A percentile compares a stretch with the other conserved stretches of the same genome.
These are phyloP conservation scores for Aspergillus bertholletiae DNA, from an alignment of 495 filamentous ascomycete genomes.

Conservation along the genomic window DNA sequence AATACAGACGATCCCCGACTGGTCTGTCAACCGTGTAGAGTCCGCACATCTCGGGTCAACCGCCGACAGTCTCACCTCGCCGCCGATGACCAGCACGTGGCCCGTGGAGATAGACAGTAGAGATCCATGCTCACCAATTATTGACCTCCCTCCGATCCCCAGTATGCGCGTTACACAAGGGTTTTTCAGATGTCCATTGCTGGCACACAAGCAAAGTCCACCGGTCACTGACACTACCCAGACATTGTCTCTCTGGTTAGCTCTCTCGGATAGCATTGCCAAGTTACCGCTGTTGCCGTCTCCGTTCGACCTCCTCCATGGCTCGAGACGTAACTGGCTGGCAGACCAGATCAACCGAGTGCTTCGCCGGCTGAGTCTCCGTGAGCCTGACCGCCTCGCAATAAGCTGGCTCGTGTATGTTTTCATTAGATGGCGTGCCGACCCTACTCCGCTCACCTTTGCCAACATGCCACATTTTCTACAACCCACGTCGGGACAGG, in stretches of 20 bases:
- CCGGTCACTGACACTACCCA: too few relatives aligned
- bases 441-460: conserved; percentile 4
- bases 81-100: too few relatives aligned
- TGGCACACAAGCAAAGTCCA: too few relatives aligned
- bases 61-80: too few relatives aligned
- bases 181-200: too few relatives aligned
- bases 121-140: too few relatives aligned
- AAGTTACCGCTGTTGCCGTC: conserved; percentile 9
- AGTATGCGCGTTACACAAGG: too few relatives aligned
- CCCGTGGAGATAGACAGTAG: too few relatives aligned
- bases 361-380: conserved; percentile 7
- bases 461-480: conserved; percentile 5
- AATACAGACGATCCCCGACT: too few relatives aligned
- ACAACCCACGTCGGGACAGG: conserved; percentile 4
- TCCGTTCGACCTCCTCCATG: conserved; percentile 15
- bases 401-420: conserved; percentile 9
- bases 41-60: conserved; percentile 1
- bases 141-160: too few relatives aligned
- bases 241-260: too few relatives aligned
- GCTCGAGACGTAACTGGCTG: conserved; percentile 15
- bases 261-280: too few relatives aligned
- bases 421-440: conserved; percentile 13
- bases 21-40: background rate
- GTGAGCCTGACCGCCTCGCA: conserved; percentile 13
- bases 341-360: conserved; percentile 7